Base-by-base conservation (phyloP, 192 early-diverging fungal genomes). In the Linnemannia elongata region DNA sequence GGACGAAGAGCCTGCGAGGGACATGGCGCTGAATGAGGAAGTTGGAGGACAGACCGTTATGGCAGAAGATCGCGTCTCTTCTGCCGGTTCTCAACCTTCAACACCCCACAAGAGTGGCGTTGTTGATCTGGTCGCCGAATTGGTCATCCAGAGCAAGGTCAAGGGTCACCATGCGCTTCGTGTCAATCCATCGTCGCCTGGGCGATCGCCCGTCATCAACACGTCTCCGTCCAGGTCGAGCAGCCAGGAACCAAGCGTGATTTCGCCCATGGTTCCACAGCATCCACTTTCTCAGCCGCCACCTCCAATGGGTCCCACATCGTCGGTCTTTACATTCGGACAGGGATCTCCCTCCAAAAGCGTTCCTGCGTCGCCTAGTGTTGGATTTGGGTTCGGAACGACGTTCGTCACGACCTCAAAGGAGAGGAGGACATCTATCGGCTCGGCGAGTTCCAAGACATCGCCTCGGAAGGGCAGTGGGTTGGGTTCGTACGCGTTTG, bases 161-260 rank as follows among this genome's bases (percentile, higher is more conserved):
- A 76, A 81, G 27, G 85, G 85, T 1, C 81, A 42, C 35, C 85
- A 87, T 78, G 85, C 85, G 6, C 54, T 87, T 18, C 75, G 85
- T 60, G 71, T 87, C 33, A 80, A 74, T 20, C 55, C 84, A 13
- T 69, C 83, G 4, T 74, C 69, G 39, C 78, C 75, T 44, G 49
- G 5, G 24, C 35, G 70, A 33, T 22, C 33, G n/a, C 24, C 33
- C 12, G 52, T 66, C 13, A 20, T 69, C 20, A 15, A 27, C 13
- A 27, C 30, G 18, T 5, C 69, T 6, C 41, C 18, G 3, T 76
- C 83, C 9, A 71, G 73, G 33, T 77, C 83, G 4, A 77, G 57
- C 33, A 79, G 79, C 33, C 75, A 72, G 27, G 83, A 86, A 60
- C 79, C 83, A 4, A 41, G 1, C 8, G 36, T 63, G 6, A 27